Percentiles rank a stretch among this genome's conserved stretches.
These are phyloP conservation scores for Zygoascus biomembranicola DNA, from an alignment of 805 yeast species.

Conservation along the genomic window DNA sequence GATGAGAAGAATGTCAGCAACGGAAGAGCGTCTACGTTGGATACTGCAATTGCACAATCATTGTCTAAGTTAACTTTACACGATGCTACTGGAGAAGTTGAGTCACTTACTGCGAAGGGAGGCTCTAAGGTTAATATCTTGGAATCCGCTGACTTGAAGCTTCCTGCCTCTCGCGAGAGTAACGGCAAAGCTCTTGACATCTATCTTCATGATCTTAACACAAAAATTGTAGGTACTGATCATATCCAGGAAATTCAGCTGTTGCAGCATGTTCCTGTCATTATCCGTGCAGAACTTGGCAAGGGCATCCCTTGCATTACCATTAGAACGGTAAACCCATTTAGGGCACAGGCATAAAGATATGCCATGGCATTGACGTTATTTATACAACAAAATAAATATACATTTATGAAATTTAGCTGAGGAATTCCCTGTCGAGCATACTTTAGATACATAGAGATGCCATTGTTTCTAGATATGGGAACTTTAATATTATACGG, in stretches of 20 bases:
- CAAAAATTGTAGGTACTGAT: slow-evolving; percentile 52
- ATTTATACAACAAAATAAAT: not conserved
- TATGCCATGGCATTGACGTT: not conserved
- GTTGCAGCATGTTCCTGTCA: slow-evolving; percentile 69
- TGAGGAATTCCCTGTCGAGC: too few species aligned
- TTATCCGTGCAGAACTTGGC: slow-evolving; percentile 85
- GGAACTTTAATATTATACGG: too few species aligned
- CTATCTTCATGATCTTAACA: slow-evolving; percentile 38
- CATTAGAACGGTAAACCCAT: slow-evolving; percentile 86
- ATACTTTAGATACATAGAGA: too few species aligned
- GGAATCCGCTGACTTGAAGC: slow-evolving; percentile 2
- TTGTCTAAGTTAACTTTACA: slow-evolving; percentile 5
- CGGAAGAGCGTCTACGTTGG: slow-evolving; percentile 50
- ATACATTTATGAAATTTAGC: not conserved
- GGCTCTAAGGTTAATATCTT: slow-evolving; percentile 15
- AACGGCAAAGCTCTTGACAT: slow-evolving; percentile 40
- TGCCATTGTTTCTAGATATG: too few species aligned
- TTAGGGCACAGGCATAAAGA: slow-evolving; percentile 24
- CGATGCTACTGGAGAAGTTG: not conserved
- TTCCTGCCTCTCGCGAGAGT: not conserved
- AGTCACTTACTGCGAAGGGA: slow-evolving; percentile 14
- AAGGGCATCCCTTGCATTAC: slow-evolving; percentile 94
- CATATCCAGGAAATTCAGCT: slow-evolving; percentile 77
- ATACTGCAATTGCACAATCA: slow-evolving; percentile 56
- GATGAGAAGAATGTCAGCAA: slow-evolving; percentile 43